Percentiles rank a stretch among this genome's conserved stretches.
phyloP scores from a whole-genome alignment of 352 stramenopile genomes.

The Stephanocyclus meneghinianus region DNA sequence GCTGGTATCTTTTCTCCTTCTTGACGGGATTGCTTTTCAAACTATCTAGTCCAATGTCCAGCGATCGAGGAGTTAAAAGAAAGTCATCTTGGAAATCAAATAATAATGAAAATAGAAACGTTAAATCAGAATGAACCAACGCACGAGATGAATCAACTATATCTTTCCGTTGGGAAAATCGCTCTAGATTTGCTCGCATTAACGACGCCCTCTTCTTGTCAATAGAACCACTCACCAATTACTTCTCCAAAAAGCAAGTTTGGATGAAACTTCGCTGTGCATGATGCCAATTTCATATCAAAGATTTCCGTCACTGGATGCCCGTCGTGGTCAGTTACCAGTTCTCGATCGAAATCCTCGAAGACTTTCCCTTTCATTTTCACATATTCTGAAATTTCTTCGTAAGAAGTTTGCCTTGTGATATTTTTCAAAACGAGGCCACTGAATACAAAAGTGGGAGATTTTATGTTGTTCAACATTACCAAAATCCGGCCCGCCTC shows the following conservation, averaged over 20 bases:
- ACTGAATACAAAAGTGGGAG: constrained; percentile 48
- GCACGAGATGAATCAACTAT: no score
- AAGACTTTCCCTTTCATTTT: constrained; percentile 21
- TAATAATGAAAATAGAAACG: not conserved
- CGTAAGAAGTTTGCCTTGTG: constrained; percentile 27
- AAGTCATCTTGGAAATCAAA: constrained; percentile 41
- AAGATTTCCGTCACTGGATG: constrained; percentile 60
- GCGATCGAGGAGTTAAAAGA: constrained; percentile 49
- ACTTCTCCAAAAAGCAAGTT: constrained; percentile 52
- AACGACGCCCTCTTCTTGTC: not conserved
- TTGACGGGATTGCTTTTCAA: constrained; percentile 38
- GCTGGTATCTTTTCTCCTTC: constrained; percentile 38
- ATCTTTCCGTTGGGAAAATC: no score
- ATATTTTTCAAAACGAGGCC: constrained; percentile 37
- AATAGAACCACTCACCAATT: constrained; percentile 7
- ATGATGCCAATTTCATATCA: constrained; percentile 43
- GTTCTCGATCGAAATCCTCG: constrained; percentile 19
- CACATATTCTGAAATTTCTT: constrained; percentile 54
- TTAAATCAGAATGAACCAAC: no score
- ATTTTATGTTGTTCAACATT: constrained; percentile 45
- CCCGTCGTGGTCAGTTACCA: constrained; percentile 46
- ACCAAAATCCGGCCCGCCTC: constrained; percentile 29
- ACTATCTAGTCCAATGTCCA: constrained; percentile 48
- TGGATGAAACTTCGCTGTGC: constrained; percentile 45
- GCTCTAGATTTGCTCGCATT: no score